Evolutionary conservation across 768 basidiomycete species (phyloP), one percentile per base, ranked within the genome.

Genomic region (Lentinula sp.): DNA sequence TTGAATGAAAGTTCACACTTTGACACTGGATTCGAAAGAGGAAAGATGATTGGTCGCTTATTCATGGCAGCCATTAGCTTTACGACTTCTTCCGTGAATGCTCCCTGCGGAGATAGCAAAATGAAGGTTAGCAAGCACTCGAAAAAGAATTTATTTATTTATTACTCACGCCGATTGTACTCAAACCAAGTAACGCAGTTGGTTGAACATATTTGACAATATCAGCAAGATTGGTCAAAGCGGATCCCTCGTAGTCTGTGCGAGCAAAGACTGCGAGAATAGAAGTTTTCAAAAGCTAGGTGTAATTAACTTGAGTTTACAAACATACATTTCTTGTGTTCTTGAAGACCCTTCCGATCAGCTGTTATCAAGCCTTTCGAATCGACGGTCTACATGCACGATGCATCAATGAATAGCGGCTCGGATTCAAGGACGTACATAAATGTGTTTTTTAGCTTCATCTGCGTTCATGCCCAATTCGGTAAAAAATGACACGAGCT

Each of bases 401-500:
- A 46, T 48, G 55, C 15, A 52, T 13, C 49, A 63, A 35, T 72
- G 43, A 69, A 65, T 15, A 32, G 7, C 54, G 57, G 58, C 23
- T 48, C 62, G 32, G 55, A 40, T 46, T 18, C 52, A 48, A 5
- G 63, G 9, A 71, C 79, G 67, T 62, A 90, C 85, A 75, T 86
- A 92, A 63, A 92, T 88, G 57, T 81, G 76, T 52, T 76, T 75
- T 66, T 74, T 82, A 5, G 90, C 89, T 64, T 89, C 86, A 61
- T 88, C 82, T 64, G 82, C 85, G 18, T 73, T 76, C 71, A 90
- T 64, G 8, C 89, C 88, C 45, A 81, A 74, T 65, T 91, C 74
- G 40, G 83, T 91, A 80, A 95, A 94, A 81, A 95, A 96, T 71
- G 88, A 90, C 78, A 87, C 84, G 56, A 93, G 76, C 71, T 96